A percentile compares a stretch with the other conserved stretches of the same genome.
phyloP scores from a whole-genome alignment of 108 stramenopile species.

The Poteriospumella lacustris region DNA sequence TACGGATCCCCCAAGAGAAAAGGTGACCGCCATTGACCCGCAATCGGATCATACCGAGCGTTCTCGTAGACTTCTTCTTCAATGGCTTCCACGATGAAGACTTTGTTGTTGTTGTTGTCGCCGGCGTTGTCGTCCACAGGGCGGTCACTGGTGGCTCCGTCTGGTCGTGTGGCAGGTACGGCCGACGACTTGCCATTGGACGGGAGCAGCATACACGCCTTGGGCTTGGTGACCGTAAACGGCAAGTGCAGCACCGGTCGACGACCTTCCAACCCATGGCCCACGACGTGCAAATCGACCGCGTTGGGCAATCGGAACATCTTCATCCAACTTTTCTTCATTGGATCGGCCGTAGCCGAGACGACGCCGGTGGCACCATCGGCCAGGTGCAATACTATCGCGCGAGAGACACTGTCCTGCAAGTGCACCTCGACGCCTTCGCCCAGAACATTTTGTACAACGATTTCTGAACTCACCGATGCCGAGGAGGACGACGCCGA shows the following conservation, averaged over 20 bases:
- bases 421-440: not conserved
- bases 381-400: not conserved
- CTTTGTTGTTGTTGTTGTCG: too few relatives aligned
- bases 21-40: constrained; percentile 1
- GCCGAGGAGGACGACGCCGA: too few relatives aligned
- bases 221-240: not conserved
- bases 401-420: not conserved
- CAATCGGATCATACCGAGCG: constrained; percentile 12
- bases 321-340: too few relatives aligned
- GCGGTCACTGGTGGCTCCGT: too few relatives aligned
- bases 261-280: not conserved
- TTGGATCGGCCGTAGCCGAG: not conserved
- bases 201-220: not conserved
- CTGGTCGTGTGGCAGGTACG: too few relatives aligned
- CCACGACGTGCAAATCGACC: not conserved
- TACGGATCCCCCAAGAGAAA: constrained; percentile 17
- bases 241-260: not conserved
- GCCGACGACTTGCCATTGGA: not conserved
- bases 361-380: not conserved
- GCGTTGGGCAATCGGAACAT: constrained; percentile 8
- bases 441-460: not conserved
- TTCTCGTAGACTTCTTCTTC: constrained; percentile 29
- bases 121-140: too few relatives aligned
- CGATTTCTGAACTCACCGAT: too few relatives aligned
- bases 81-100: not conserved